Evolutionary conservation across 1,284 basidiomycete genomes (phyloP), one percentile per base, ranked within the genome.

Genomic region (Trichosporon sp.): DNA sequence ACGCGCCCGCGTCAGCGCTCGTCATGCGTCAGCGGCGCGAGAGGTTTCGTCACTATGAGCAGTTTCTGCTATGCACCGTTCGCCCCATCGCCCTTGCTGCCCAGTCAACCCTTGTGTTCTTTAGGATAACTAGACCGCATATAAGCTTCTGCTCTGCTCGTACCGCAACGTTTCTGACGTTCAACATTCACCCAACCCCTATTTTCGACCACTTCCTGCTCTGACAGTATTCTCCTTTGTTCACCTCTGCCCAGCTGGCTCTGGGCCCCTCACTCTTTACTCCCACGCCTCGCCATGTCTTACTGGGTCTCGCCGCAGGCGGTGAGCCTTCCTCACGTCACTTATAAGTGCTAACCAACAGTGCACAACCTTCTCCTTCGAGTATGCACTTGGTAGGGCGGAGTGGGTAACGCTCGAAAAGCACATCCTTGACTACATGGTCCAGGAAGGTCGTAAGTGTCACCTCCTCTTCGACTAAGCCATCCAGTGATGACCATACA

Each of bases 391-490:
- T 56, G 43, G 35, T 11, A n/a, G 19, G 3, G 14, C 32, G 10
- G 56, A 68, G 67, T 68, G 67, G 67, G n/a, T 21, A 11, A 68
- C 67, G 4, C 59, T 68, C 16, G 67, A 68, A 26, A 16, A 35
- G 21, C 63, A 68, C 59, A 63, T 68, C 43, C 38, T 68, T 31
- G 67, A 61, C 38, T 68, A 68, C 59, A 68, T 68, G 67, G n/a
- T 68, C 14, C 67, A 68, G 40, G 67, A 68, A 19, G 67, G 67
- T 40, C 61, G 67, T 68, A 40, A 63, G 67, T 68, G n/a, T 14
- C 31, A 2, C 26, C 26, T 26, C 26, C 26, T 26, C 26, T 26
- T 26, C 26, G 26, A 26, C 26, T 26, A 26, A 26, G 26, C 59
- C 5, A n/a, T 21, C 32, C 59, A 63, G 32, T 63, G 59, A 63